phyloP scores from a whole-genome alignment of 371 early-diverging fungal genomes.

The Amoeboaphelidium protococcarum region DNA sequence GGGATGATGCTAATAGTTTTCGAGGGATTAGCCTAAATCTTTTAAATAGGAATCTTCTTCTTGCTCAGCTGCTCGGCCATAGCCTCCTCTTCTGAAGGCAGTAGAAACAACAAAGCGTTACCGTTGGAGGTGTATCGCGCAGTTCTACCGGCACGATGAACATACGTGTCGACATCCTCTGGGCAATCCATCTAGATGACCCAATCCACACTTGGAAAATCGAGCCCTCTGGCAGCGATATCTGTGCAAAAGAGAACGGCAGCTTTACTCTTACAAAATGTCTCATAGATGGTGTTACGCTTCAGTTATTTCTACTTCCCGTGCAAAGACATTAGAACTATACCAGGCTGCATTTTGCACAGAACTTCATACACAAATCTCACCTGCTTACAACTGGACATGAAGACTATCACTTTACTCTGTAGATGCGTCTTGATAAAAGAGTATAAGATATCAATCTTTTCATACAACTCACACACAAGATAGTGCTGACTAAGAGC shows the following conservation, averaged over 20 bases:
- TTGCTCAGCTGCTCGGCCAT: conserved; percentile 39
- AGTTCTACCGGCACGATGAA: conserved; percentile 95
- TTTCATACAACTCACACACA: conserved; percentile 43
- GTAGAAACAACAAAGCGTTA: conserved; percentile 49
- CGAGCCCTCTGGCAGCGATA: conserved; percentile 83
- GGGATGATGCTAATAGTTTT: conserved; percentile 44
- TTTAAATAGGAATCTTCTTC: conserved; percentile 54
- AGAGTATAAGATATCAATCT: conserved; percentile 72
- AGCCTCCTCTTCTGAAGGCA: conserved; percentile 59
- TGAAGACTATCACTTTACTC: conserved; percentile 52
- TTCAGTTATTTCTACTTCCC: conserved; percentile 86
- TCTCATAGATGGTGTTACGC: conserved; percentile 64
- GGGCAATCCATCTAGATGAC: conserved; percentile 95
- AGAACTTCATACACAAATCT: conserved; percentile 81
- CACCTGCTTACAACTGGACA: conserved; percentile 70
- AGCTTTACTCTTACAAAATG: conserved; percentile 40
- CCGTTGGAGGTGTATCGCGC: conserved; percentile 77
- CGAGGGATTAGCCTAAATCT: conserved; percentile 46
- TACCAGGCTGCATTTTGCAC: conserved; percentile 76
- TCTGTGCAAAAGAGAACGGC: conserved; percentile 79
- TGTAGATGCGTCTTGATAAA: conserved; percentile 72
- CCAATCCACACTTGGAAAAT: conserved; percentile 95
- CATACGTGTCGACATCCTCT: conserved; percentile 79
- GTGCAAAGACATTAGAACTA: conserved; percentile 64
- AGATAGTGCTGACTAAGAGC: conserved; percentile 57